Evolutionary conservation across 2,329 filamentous ascomycete genomes (phyloP).

Genomic region (Onygenales sp.): DNA sequence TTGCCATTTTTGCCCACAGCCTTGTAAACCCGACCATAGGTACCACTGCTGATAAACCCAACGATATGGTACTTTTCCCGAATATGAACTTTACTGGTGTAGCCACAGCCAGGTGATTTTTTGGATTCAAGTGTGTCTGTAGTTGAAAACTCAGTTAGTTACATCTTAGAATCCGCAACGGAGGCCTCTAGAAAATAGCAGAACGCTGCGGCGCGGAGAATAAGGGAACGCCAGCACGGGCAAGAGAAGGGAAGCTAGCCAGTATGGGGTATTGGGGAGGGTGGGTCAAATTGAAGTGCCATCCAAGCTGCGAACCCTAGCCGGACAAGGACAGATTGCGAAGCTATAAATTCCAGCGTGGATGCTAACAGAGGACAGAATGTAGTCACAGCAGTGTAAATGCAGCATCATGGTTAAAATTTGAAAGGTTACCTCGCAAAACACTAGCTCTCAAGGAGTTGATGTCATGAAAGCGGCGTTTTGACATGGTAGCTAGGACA

Average conservation of each 20-base stretch:
- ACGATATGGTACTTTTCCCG: conserved; percentile 92
- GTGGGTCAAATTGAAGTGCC: too few relatives aligned
- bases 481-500: background rate
- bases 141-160: conserved; percentile 16
- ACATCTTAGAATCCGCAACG: background rate
- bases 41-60: conserved; percentile 95
- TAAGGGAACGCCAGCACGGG: too few relatives aligned
- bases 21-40: conserved; percentile 97
- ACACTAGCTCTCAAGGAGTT: conserved; percentile 1
- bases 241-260: too few relatives aligned
- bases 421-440: conserved; percentile 1
- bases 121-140: conserved; percentile 29
- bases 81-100: conserved; percentile 70
- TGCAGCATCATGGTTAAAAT: conserved; percentile 1
- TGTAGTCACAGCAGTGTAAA: too few relatives aligned
- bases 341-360: too few relatives aligned
- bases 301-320: too few relatives aligned
- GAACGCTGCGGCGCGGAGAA: too few relatives aligned
- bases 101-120: conserved; percentile 39
- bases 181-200: background rate
- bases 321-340: too few relatives aligned
- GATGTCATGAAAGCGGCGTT: background rate
- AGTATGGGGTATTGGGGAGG: too few relatives aligned
- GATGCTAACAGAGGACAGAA: too few relatives aligned
- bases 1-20: conserved; percentile 66